Evolutionary conservation across 257 asterid genomes (phyloP).

Genomic region (Solanum gandarillasii): DNA sequence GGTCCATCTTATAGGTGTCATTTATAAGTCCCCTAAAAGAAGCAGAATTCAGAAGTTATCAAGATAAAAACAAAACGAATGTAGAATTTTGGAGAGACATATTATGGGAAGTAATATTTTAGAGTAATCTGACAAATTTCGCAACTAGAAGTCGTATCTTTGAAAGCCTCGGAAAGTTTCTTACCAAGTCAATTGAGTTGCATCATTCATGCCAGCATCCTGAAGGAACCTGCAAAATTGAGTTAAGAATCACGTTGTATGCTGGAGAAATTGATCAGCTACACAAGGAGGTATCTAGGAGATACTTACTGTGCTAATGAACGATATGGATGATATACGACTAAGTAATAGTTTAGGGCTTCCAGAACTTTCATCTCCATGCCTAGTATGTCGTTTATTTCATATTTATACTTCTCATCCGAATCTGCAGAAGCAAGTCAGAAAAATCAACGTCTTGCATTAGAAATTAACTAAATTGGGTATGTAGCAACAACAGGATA

Average conservation of each 20-base stretch:
- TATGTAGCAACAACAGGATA: background rate
- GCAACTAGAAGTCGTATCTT: background rate
- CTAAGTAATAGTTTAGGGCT: constrained; percentile 84
- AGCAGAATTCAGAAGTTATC: background rate
- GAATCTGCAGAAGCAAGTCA: constrained; percentile 42
- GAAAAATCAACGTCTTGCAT: background rate
- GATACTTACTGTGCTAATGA: constrained; percentile 65
- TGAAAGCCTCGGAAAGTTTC: background rate
- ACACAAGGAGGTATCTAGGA: background rate
- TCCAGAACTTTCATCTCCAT: constrained; percentile 98
- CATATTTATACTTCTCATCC: constrained; percentile 72
- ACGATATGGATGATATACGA: constrained; percentile 87
- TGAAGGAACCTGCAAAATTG: constrained; percentile 61
- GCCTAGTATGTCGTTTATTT: constrained; percentile 83
- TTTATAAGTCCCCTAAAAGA: constrained; percentile 75
- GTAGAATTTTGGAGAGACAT: background rate
- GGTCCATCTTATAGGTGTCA: constrained; percentile 94
- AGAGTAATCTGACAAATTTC: background rate
- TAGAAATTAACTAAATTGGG: background rate
- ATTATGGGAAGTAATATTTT: background rate
- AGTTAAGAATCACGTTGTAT: background rate
- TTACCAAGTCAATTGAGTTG: constrained; percentile 82
- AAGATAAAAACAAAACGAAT: background rate
- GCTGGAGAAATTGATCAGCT: background rate
- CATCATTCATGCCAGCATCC: constrained; percentile 86